Conservation (phyloP, 768 basidiomycete genomes). For the Lepiota subincarnata region DNA sequence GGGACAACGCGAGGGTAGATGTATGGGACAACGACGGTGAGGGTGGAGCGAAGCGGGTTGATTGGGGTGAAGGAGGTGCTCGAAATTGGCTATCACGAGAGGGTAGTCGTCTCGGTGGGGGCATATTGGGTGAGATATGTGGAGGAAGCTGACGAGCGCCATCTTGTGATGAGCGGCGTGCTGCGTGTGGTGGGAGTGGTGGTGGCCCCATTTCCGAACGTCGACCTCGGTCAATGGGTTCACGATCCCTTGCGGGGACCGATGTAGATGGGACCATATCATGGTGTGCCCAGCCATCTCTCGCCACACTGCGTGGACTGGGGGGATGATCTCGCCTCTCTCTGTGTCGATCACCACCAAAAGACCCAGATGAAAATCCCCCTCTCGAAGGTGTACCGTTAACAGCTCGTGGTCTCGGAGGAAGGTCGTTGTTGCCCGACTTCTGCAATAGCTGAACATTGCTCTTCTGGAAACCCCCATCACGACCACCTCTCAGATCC, state of each 20-base stretch:
- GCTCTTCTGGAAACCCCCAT: conserved; percentile 27
- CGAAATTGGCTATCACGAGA: conserved; percentile 37
- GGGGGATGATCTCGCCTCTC: conserved; percentile 23
- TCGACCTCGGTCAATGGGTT: conserved; percentile 31
- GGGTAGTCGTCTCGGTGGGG: conserved; percentile 32
- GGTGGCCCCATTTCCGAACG: conserved; percentile 52
- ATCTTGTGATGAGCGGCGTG: conserved; percentile 33
- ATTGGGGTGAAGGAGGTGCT: conserved; percentile 29
- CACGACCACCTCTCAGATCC: conserved; percentile 44
- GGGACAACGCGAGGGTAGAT: conserved; percentile 33
- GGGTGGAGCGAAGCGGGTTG: conserved; percentile 31
- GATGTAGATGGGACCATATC: conserved; percentile 19
- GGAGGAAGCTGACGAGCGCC: conserved; percentile 52
- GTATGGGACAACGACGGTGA: conserved; percentile 42
- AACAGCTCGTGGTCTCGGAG: conserved; percentile 27
- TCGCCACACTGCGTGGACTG: conserved; percentile 28
- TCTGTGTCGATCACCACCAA: conserved; percentile 29
- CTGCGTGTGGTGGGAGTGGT: conserved; percentile 36
- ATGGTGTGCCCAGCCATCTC: conserved; percentile 23
- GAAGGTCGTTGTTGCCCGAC: conserved; percentile 27
- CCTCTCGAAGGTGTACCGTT: conserved; percentile 26
- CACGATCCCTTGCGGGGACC: conserved; percentile 25
- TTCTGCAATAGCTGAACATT: conserved; percentile 64
- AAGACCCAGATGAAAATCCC: conserved; percentile 20
- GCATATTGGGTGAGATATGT: conserved; percentile 40